A percentile compares a stretch with the other conserved stretches of the same genome.
Evolutionary conservation across 1,284 basidiomycete species (phyloP).

Genomic region (Melampsora medusae): DNA sequence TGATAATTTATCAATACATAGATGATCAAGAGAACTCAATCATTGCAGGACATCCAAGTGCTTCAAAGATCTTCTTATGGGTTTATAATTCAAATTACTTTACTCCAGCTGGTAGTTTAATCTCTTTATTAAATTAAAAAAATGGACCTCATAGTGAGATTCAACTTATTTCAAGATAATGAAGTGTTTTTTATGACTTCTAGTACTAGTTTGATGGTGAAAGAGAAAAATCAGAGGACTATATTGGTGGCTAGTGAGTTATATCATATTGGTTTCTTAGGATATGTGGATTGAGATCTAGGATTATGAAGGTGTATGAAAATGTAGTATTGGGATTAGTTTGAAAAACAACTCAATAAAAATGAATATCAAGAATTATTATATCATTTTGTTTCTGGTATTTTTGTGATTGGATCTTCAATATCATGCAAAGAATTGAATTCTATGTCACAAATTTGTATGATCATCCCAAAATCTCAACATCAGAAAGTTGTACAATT

Average conservation of each 20-base stretch:
- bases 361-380: no score
- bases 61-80: constrained; percentile 1
- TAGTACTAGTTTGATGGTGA: constrained; percentile 8
- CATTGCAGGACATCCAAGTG: constrained; percentile 30
- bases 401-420: no score
- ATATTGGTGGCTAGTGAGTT: constrained; percentile 19
- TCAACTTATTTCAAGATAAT: constrained; percentile 17
- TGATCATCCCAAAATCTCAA: no score
- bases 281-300: neutral
- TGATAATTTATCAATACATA: constrained; percentile 22
- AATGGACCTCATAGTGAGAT: neutral
- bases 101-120: constrained; percentile 18
- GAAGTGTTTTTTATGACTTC: constrained; percentile 29
- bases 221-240: neutral
- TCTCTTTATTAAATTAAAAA: constrained; percentile 10
- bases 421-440: no score
- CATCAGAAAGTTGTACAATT: no score
- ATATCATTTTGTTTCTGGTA: no score
- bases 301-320: no score
- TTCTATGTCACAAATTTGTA: no score
- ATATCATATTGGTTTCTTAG: constrained; percentile 38
- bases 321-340: no score
- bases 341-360: no score
- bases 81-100: neutral
- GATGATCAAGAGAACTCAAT: neutral